Evolutionary conservation across 208 protist genomes (phyloP).

Genomic region (Leishmania mexicana): DNA sequence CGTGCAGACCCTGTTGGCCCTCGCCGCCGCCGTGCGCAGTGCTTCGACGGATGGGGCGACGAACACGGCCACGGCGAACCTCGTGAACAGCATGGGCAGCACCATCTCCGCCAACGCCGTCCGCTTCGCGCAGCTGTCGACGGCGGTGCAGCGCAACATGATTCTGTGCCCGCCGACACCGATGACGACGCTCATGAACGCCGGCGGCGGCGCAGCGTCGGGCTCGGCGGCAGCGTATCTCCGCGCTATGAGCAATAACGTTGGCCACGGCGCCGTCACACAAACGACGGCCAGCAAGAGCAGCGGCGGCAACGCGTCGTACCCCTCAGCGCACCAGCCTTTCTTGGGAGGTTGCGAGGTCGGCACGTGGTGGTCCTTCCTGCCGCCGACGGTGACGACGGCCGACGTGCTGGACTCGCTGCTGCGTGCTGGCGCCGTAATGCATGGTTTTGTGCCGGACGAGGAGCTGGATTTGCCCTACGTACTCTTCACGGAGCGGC

Average conservation of each 20-base stretch:
- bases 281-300: neutral
- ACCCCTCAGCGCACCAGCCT: neutral
- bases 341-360: conserved; percentile 44
- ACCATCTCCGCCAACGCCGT: conserved; percentile 15
- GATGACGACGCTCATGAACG: conserved; percentile 24
- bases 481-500: conserved; percentile 43
- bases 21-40: neutral
- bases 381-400: conserved; percentile 32
- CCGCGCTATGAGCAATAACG: conserved; percentile 3
- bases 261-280: neutral
- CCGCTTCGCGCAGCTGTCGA: conserved; percentile 47
- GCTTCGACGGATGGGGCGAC: conserved; percentile 1
- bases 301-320: neutral
- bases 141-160: conserved; percentile 64
- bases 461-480: conserved; percentile 52
- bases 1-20: conserved; percentile 18
- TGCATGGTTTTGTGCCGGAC: conserved; percentile 53
- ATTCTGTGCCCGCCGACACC: conserved; percentile 57
- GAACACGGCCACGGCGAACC: neutral
- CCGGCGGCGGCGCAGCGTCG: neutral
- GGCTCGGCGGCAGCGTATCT: conserved; percentile 7
- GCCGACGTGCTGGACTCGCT: conserved; percentile 55
- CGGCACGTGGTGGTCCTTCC: conserved; percentile 53
- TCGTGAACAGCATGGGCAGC: conserved; percentile 17
- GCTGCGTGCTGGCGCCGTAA: conserved; percentile 42